These are phyloP conservation scores for Entomortierella parvispora DNA, from an alignment of 192 early-diverging fungal genomes.

Conservation along the genomic window DNA sequence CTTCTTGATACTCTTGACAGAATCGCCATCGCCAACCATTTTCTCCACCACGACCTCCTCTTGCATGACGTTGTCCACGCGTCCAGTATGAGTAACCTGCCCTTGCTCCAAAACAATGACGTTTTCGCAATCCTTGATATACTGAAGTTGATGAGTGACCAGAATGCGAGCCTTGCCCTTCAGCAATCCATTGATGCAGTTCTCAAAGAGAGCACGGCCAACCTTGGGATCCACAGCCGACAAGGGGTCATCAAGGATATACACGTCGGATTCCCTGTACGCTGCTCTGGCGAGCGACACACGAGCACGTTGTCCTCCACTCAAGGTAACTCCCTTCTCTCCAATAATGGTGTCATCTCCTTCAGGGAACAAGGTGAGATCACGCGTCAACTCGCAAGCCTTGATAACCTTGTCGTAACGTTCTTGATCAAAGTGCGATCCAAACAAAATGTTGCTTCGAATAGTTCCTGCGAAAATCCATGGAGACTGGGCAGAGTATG, in stretches of 20 bases:
- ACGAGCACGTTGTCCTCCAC: constrained; percentile 72
- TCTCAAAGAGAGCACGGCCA: constrained; percentile 67
- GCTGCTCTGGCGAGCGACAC: constrained; percentile 74
- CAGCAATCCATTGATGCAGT: constrained; percentile 62
- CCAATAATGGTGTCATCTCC: constrained; percentile 71
- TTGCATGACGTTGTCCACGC: constrained; percentile 44
- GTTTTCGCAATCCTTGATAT: constrained; percentile 59
- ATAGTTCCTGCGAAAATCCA: constrained; percentile 78
- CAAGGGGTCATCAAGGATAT: constrained; percentile 79
- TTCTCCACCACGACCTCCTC: constrained; percentile 44
- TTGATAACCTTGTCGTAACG: constrained; percentile 66
- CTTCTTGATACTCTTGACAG: constrained; percentile 38
- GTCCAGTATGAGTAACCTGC: constrained; percentile 39
- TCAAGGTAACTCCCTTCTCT: constrained; percentile 72
- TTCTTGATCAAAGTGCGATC: constrained; percentile 60
- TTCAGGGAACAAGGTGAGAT: constrained; percentile 65
- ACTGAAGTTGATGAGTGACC: constrained; percentile 72
- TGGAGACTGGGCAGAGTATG: constrained; percentile 70
- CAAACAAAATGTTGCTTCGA: constrained; percentile 76
- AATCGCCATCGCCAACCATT: constrained; percentile 23
- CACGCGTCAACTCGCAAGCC: constrained; percentile 62
- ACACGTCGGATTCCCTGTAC: constrained; percentile 72
- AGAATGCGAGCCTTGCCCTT: constrained; percentile 66
- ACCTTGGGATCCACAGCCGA: constrained; percentile 76
- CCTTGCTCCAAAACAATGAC: constrained; percentile 68